phyloP scores from a whole-genome alignment of 805 yeast genomes.

The Saturnispora mendoncae region DNA sequence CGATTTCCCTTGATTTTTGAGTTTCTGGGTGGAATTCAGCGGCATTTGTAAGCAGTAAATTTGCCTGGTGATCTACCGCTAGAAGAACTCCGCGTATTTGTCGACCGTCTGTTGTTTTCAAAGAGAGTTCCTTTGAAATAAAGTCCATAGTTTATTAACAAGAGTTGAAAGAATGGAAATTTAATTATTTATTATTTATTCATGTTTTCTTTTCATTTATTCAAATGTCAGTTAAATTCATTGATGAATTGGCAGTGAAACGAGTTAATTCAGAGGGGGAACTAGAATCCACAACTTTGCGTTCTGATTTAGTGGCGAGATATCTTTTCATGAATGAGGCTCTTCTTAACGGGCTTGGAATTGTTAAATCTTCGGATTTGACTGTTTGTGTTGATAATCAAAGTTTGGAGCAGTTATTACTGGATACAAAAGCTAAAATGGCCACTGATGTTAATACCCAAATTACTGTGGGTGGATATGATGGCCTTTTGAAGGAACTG shows the following conservation, averaged over 20 bases:
- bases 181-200: not conserved
- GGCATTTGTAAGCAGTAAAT: constrained; percentile 33
- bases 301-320: constrained; percentile 29
- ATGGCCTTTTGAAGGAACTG: not conserved
- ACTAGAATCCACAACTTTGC: constrained; percentile 24
- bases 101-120: constrained; percentile 27
- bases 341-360: constrained; percentile 17
- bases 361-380: not conserved
- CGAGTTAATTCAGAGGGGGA: constrained; percentile 20
- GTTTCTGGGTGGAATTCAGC: constrained; percentile 19
- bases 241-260: constrained; percentile 22
- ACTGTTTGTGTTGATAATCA: too few relatives aligned
- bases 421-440: too few relatives aligned
- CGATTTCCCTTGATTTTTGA: constrained; percentile 31
- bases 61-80: constrained; percentile 37
- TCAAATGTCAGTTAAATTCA: constrained; percentile 7
- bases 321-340: constrained; percentile 28
- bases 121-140: constrained; percentile 25
- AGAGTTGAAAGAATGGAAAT: not conserved
- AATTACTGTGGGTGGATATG: not conserved
- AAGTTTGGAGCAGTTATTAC: too few relatives aligned
- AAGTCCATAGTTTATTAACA: constrained; percentile 19
- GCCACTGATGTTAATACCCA: too few relatives aligned
- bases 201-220: not conserved
- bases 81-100: constrained; percentile 31